Evolutionary conservation across 2,329 filamentous ascomycete species (phyloP), one percentile per base, ranked within the genome.

Genomic region (Grosmannia serpens): DNA sequence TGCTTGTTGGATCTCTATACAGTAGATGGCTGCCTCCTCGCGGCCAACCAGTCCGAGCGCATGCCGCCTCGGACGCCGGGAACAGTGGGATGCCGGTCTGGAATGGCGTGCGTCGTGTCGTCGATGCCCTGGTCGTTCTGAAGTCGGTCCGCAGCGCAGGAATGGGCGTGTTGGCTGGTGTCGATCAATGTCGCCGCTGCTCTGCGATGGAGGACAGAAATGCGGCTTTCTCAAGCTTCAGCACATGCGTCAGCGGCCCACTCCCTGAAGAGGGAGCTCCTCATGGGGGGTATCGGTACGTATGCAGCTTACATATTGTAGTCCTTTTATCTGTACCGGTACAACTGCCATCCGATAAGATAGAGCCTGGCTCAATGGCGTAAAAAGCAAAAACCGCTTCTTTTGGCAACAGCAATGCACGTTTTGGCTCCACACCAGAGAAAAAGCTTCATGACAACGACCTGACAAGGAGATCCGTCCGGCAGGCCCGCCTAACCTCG

Each of bases 211-310:
- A 38, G 31, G 31, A 53, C 11, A 29, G 20, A 53, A 35, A 51
- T 7, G 31, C 51, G 29, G 4, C 29, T 35, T 35, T 35, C n/a
- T 33, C 24, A 15, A 20, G n/a, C 41, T 44, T 44, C 41, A 27
- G 53, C 53, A 35, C 51, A 29, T 54, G 53, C 53, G 53, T 54
- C 53, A 54, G 53, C 53, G 35, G 53, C 13, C 53, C 15, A 54
- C 20, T 7, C 4, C 7, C 22, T 29, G 13, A 44, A 24, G n/a
- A 9, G 5, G 24, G 53, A 44, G 35, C 53, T 22, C 35, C 29
- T 13, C 11, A 6, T 29, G 3, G 5, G 15, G 3, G 6, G 38
- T 44, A 15, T 2, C 38, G 38, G 15, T 44, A 44, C 38, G 6
- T 15, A 44, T 20, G 11, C 17, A 6, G 31, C 10, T 10, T 33